Evolutionary conservation across 1,284 basidiomycete species (phyloP).

Genomic region (Mycosarcoma mackinlayi): DNA sequence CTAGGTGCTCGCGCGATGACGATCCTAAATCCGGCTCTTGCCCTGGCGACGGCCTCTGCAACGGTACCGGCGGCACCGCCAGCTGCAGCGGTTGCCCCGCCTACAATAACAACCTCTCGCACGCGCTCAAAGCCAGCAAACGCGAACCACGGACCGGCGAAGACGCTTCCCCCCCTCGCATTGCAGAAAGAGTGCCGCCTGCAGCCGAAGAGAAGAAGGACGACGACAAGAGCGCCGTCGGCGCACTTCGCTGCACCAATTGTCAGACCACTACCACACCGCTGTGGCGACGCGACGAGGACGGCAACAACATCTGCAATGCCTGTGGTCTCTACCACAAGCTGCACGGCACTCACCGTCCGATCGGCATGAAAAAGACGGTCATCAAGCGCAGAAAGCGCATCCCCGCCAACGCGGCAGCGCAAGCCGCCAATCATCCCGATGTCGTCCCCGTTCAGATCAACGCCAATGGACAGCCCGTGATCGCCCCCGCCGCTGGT

Average conservation of each 20-base stretch:
- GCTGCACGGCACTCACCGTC: conserved; percentile 93
- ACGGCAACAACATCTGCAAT: conserved; percentile 90
- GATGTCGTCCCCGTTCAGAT: conserved; percentile 46
- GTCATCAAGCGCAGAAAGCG: conserved; percentile 98
- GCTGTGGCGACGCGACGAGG: conserved; percentile 89
- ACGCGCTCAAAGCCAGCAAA: conserved; percentile 45
- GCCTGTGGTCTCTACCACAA: conserved; percentile 91
- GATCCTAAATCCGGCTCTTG: conserved; percentile 56
- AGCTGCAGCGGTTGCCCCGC: conserved; percentile 64
- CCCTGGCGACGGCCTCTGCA: conserved; percentile 64
- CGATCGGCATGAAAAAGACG: conserved; percentile 98
- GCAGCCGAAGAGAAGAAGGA: conserved; percentile 32
- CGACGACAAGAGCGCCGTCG: conserved; percentile 40
- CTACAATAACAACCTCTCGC: conserved; percentile 62
- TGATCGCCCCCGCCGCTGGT: conserved; percentile 43
- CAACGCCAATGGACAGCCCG: conserved; percentile 43
- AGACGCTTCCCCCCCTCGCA: conserved; percentile 22
- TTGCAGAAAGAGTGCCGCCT: conserved; percentile 13
- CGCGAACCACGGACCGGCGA: conserved; percentile 30
- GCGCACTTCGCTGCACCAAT: conserved; percentile 76
- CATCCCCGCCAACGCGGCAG: conserved; percentile 70
- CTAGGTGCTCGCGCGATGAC: conserved; percentile 27
- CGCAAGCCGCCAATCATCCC: conserved; percentile 35
- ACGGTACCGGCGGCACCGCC: conserved; percentile 62
- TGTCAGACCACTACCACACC: conserved; percentile 89